Evolutionary conservation across 345 rosid species (phyloP).

Genomic region (Citrus australasica): DNA sequence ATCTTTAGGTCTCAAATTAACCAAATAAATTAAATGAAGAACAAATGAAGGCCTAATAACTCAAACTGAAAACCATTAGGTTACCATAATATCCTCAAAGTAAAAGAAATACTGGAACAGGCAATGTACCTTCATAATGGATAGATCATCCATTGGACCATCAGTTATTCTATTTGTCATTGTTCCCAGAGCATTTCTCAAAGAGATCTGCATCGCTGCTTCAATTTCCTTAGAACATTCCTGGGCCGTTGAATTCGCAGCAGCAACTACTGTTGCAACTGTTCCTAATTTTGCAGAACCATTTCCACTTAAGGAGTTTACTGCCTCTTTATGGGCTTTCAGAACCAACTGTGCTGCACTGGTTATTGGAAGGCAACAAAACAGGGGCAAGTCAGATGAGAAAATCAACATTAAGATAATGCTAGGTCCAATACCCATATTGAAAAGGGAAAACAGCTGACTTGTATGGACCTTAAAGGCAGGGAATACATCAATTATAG

Average conservation of each 20-base stretch:
- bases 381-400: background rate
- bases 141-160: conserved; percentile 89
- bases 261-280: conserved; percentile 92
- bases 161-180: conserved; percentile 54
- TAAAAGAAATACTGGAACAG: background rate
- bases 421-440: background rate
- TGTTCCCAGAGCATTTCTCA: conserved; percentile 84
- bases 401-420: background rate
- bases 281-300: conserved; percentile 89
- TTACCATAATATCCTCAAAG: background rate
- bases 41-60: background rate
- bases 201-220: conserved; percentile 95
- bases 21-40: background rate
- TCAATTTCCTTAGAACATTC: conserved; percentile 97
- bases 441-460: background rate
- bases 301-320: conserved; percentile 84
- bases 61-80: background rate
- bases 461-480: background rate
- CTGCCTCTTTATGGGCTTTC: conserved; percentile 96
- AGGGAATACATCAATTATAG: background rate
- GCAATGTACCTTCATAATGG: conserved; percentile 79
- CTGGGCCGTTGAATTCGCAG: conserved; percentile 93
- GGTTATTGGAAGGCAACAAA: conserved; percentile 17
- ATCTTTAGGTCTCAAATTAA: background rate
- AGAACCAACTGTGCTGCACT: conserved; percentile 93